Evolutionary conservation across 306 rosid species (phyloP).

Genomic region (Carpinus fangiana): DNA sequence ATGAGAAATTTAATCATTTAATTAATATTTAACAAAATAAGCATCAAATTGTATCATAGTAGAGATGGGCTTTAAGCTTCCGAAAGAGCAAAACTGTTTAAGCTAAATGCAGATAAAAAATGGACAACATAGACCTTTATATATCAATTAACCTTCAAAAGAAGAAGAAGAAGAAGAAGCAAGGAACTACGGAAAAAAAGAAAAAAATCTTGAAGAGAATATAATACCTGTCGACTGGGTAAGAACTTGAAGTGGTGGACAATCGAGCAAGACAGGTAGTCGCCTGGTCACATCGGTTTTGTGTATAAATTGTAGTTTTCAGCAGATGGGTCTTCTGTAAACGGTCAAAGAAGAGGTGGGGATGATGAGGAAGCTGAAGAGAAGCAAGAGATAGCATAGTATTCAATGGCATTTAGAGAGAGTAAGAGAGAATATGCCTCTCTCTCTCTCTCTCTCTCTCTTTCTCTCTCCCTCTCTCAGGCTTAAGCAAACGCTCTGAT

Average conservation of each 20-base stretch:
- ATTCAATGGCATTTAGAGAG: neutral
- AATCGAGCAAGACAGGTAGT: constrained; percentile 5
- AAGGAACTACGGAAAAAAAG: neutral
- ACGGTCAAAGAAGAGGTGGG: neutral
- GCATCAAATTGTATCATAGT: neutral
- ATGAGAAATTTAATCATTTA: too few relatives aligned
- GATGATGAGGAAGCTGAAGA: constrained; percentile 30
- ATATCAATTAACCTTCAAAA: neutral
- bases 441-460: neutral
- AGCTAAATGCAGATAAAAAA: neutral
- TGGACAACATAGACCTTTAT: neutral
- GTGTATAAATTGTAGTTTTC: constrained; percentile 8
- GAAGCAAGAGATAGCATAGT: constrained; percentile 27
- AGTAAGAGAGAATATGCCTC: neutral
- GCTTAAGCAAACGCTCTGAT: neutral
- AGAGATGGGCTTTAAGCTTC: neutral
- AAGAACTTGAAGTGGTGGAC: constrained; percentile 21
- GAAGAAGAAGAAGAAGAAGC: neutral
- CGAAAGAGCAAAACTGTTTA: neutral
- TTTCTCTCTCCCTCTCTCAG: neutral
- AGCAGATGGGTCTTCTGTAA: constrained; percentile 18
- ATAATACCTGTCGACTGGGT: constrained; percentile 7
- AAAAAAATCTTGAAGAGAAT: neutral
- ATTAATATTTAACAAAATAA: too few relatives aligned
- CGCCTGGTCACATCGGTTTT: neutral